Percentiles rank a stretch among this genome's conserved stretches.
Conservation (phyloP, 2,329 filamentous ascomycete species). For the Fusarium illudens region DNA sequence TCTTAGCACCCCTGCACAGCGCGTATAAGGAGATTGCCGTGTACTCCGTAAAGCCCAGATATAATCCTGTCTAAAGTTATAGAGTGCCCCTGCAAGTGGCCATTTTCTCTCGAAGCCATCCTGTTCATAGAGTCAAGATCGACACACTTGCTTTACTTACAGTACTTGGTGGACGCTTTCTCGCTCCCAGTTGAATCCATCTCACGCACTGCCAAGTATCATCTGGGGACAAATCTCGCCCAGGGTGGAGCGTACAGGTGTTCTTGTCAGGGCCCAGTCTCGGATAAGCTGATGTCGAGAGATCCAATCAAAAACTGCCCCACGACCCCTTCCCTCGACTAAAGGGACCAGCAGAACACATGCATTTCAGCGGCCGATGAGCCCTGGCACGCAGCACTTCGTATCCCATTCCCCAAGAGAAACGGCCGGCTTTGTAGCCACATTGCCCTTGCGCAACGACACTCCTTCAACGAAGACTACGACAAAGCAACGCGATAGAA, state of each 20-base stretch:
- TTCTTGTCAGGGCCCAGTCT: conserved; percentile 15
- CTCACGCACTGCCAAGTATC: background rate
- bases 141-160: background rate
- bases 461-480: conserved; percentile 2
- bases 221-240: conserved; percentile 16
- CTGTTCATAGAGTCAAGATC: background rate
- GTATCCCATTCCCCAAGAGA: conserved; percentile 32
- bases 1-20: background rate
- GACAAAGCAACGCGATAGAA: conserved; percentile 16
- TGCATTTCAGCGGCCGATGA: conserved; percentile 29
- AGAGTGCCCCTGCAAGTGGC: background rate
- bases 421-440: conserved; percentile 33
- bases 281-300: conserved; percentile 7
- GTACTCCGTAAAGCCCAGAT: background rate
- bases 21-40: conserved; percentile 3
- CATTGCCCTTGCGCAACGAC: conserved; percentile 28
- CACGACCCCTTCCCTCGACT: conserved; percentile 28
- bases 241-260: conserved; percentile 17
- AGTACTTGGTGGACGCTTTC: background rate
- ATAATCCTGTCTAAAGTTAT: background rate
- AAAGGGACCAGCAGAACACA: conserved; percentile 22
- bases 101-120: background rate
- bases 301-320: conserved; percentile 32
- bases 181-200: conserved; percentile 6
- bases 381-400: conserved; percentile 34